phyloP scores from a whole-genome alignment of 2,329 filamentous ascomycete species.

The Paecilomyces variotii region DNA sequence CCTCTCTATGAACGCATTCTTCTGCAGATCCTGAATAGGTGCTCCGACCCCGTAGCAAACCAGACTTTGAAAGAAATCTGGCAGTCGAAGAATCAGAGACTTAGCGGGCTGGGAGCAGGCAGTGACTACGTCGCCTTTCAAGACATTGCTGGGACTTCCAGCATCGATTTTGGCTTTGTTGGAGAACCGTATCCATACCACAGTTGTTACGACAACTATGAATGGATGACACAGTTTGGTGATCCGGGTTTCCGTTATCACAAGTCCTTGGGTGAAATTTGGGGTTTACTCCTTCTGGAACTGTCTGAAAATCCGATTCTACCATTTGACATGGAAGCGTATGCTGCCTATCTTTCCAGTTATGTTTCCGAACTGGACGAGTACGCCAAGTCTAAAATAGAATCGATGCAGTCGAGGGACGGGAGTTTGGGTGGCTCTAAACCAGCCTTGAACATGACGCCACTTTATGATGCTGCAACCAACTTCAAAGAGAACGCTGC shows the following conservation, averaged over 20 bases:
- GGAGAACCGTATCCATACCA: slow-evolving; percentile 63
- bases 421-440: slow-evolving; percentile 3
- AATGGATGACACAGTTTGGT: slow-evolving; percentile 71
- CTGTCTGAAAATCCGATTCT: slow-evolving; percentile 72
- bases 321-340: slow-evolving; percentile 71
- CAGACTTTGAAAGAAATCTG: slow-evolving; percentile 67
- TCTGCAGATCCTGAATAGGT: slow-evolving; percentile 63
- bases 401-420: slow-evolving; percentile 15
- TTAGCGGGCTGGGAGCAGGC: slow-evolving; percentile 63
- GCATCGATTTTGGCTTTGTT: slow-evolving; percentile 73
- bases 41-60: slow-evolving; percentile 65
- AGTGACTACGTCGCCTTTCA: slow-evolving; percentile 89
- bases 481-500: slow-evolving; percentile 53
- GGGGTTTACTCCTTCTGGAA: slow-evolving; percentile 75
- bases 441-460: slow-evolving; percentile 45
- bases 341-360: slow-evolving; percentile 55
- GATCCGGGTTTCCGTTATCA: slow-evolving; percentile 83
- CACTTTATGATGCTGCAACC: slow-evolving; percentile 56
- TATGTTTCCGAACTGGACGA: slow-evolving; percentile 61
- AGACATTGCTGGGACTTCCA: slow-evolving; percentile 80
- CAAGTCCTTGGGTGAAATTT: slow-evolving; percentile 66
- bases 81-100: slow-evolving; percentile 50
- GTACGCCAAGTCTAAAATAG: slow-evolving; percentile 53
- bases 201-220: slow-evolving; percentile 83
- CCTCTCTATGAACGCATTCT: slow-evolving; percentile 71